Evolutionary conservation across 2,329 filamentous ascomycete genomes (phyloP).

Genomic region (Penicillium sp.): DNA sequence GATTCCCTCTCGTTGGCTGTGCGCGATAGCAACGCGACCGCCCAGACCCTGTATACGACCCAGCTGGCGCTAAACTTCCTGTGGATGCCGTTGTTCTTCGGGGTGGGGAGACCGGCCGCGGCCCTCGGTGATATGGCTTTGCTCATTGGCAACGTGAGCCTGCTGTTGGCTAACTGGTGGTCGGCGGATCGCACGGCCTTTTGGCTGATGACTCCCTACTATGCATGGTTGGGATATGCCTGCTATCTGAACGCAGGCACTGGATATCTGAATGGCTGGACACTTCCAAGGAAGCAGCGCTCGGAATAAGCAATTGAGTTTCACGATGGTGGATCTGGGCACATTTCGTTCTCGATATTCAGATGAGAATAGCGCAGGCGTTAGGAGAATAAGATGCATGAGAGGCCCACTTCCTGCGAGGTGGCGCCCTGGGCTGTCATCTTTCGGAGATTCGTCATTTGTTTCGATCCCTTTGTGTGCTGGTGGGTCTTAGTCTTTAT

Average conservation of each 20-base stretch:
- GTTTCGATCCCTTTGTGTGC: background rate
- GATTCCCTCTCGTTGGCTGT: constrained; percentile 56
- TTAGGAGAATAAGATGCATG: background rate
- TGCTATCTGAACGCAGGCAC: constrained; percentile 75
- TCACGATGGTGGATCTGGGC: background rate
- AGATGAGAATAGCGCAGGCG: background rate
- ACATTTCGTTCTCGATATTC: background rate
- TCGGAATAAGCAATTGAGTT: constrained; percentile 15
- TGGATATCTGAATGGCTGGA: constrained; percentile 68
- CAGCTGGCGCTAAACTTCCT: constrained; percentile 81
- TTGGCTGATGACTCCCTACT: constrained; percentile 75
- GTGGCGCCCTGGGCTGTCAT: background rate
- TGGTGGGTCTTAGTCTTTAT: background rate
- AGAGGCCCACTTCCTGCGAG: background rate
- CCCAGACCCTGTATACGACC: constrained; percentile 77
- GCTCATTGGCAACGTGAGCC: constrained; percentile 68
- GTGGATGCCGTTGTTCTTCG: constrained; percentile 94
- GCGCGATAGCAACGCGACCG: constrained; percentile 61
- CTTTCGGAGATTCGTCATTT: background rate
- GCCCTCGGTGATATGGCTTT: constrained; percentile 74
- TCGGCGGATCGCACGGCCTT: constrained; percentile 69
- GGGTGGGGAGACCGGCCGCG: constrained; percentile 67
- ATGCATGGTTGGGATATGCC: constrained; percentile 83
- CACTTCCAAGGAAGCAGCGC: constrained; percentile 41
- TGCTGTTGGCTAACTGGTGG: constrained; percentile 73